These are phyloP conservation scores for apple (Malus domestica) DNA, from an alignment of 306 rosid genomes.

Conservation along the genomic window ASM211411v1 NC_041797.1:3205001-3205500, in stretches of 20 bases:
- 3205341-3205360: conserved; percentile 33
- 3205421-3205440: conserved; percentile 42
- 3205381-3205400: conserved; percentile 64
- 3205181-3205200: conserved; percentile 41
- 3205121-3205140: too few relatives aligned
- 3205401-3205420: conserved; percentile 27
- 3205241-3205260: conserved; percentile 30
- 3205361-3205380: conserved; percentile 57
- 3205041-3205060: too few relatives aligned
- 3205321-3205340: conserved; percentile 51
- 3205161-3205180: neutral
- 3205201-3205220: conserved; percentile 55
- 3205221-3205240: conserved; percentile 50
- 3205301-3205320: conserved; percentile 28
- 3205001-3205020: too few relatives aligned
- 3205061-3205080: too few relatives aligned
- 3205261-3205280: conserved; percentile 2
- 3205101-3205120: too few relatives aligned
- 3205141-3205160: too few relatives aligned
- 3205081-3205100: too few relatives aligned
- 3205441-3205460: conserved; percentile 52
- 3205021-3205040: too few relatives aligned
- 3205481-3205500: too few relatives aligned
- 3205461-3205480: too few relatives aligned
- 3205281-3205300: conserved; percentile 40